A percentile compares a stretch with the other conserved stretches of the same genome.
Conservation (phyloP, 495 filamentous ascomycete species). For the Hypoxylon lienhwacheense region DNA sequence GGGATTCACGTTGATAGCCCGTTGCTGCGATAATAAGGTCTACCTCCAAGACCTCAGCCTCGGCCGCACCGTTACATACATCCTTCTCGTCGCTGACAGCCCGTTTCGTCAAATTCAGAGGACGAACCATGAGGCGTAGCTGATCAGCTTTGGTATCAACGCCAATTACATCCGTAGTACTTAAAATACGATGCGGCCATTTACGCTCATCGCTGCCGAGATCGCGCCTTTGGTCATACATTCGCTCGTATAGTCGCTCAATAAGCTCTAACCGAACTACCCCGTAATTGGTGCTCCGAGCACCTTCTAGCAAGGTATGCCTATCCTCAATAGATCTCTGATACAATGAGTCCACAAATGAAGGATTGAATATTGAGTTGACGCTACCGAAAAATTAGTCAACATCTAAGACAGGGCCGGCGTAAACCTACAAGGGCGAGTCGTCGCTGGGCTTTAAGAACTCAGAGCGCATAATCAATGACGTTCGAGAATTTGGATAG, state of each 20-base stretch:
- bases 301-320: conserved; percentile 60
- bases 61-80: conserved; percentile 31
- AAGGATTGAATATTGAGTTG: conserved; percentile 94
- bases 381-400: conserved; percentile 63
- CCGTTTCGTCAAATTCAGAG: conserved; percentile 40
- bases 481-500: conserved; percentile 78
- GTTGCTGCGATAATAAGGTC: conserved; percentile 86
- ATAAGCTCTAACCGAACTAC: conserved; percentile 87
- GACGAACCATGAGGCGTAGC: conserved; percentile 46
- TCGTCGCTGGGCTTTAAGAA: conserved; percentile 91
- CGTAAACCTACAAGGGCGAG: conserved; percentile 79
- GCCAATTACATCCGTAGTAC: conserved; percentile 62
- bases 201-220: conserved; percentile 63
- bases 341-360: conserved; percentile 74
- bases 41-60: conserved; percentile 64
- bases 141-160: conserved; percentile 53
- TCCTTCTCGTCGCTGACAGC: conserved; percentile 14
- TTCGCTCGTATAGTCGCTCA: conserved; percentile 78
- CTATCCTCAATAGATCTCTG: conserved; percentile 63
- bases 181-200: conserved; percentile 81
- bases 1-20: conserved; percentile 77
- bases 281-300: conserved; percentile 87
- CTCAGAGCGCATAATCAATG: conserved; percentile 73
- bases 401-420: conserved; percentile 2
- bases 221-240: conserved; percentile 80